Conservation (phyloP, 176 grass and related monocot species). For the Lolium multiflorum region DNA sequence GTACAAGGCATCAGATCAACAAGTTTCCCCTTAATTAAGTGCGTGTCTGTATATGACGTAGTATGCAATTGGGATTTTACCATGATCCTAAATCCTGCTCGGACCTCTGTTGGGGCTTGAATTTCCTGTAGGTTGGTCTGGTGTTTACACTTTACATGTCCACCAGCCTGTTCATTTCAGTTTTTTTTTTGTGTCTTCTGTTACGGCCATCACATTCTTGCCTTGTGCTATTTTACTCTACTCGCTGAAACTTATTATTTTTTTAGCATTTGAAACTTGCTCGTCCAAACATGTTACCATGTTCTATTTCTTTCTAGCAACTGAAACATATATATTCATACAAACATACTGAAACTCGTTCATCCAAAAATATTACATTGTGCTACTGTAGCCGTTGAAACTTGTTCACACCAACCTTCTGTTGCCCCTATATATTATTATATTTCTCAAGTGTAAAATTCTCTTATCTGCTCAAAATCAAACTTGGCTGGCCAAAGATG, state of each 20-base stretch:
- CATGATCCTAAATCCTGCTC: background rate
- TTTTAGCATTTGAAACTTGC: background rate
- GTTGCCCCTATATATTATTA: background rate
- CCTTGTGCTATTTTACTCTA: background rate
- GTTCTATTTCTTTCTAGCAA: background rate
- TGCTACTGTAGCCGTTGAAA: background rate
- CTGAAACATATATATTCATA: background rate
- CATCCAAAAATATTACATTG: background rate
- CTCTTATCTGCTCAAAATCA: background rate
- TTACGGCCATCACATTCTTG: background rate
- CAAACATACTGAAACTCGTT: background rate
- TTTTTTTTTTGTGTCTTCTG: background rate
- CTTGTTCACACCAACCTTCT: background rate
- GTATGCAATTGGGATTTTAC: background rate
- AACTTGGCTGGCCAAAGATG: slow-evolving; percentile 3
- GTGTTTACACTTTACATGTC: background rate
- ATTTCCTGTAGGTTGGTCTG: background rate
- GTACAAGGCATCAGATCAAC: background rate
- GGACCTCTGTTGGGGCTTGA: background rate
- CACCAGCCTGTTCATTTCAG: background rate
- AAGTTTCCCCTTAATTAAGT: too few species aligned
- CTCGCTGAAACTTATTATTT: background rate
- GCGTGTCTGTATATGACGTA: background rate
- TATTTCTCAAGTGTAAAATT: background rate
- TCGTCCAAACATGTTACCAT: background rate